These are phyloP conservation scores for Mycena albidolilacea DNA, from an alignment of 768 basidiomycete genomes.

Conservation along the genomic window DNA sequence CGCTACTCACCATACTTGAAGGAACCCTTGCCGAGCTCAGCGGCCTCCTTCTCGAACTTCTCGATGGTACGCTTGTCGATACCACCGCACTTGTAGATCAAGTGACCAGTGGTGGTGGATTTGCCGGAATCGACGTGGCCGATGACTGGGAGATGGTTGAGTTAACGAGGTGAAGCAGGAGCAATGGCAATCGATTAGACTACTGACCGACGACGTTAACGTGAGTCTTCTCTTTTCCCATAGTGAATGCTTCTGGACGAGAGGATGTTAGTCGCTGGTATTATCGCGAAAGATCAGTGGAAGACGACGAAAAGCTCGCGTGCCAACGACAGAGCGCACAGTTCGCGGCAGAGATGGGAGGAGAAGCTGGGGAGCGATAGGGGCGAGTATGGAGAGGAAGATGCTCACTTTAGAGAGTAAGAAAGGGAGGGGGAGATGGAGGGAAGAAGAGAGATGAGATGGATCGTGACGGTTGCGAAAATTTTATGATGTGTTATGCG, in stretches of 20 bases:
- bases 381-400: background rate
- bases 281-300: conserved; percentile 48
- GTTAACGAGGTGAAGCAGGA: conserved; percentile 38
- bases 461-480: conserved; percentile 48
- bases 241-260: conserved; percentile 72
- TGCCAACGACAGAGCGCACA: conserved; percentile 4
- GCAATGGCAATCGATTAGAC: conserved; percentile 46
- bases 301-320: conserved; percentile 32
- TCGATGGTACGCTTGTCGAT: conserved; percentile 99
- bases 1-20: conserved; percentile 90
- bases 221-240: conserved; percentile 97
- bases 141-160: conserved; percentile 75
- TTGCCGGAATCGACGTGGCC: conserved; percentile 99
- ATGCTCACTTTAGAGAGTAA: conserved; percentile 55
- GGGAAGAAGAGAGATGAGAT: conserved; percentile 61
- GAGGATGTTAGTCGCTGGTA: conserved; percentile 46
- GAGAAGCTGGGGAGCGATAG: background rate
- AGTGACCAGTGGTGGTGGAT: conserved; percentile 99
- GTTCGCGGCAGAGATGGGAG: background rate
- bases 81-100: conserved; percentile 99
- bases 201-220: conserved; percentile 96
- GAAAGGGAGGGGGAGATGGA: conserved; percentile 61
- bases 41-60: conserved; percentile 99
- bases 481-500: conserved; percentile 59
- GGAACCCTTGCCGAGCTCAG: conserved; percentile 99